Conservation (phyloP, 768 basidiomycete species). For the Mycena chlorophos region DNA sequence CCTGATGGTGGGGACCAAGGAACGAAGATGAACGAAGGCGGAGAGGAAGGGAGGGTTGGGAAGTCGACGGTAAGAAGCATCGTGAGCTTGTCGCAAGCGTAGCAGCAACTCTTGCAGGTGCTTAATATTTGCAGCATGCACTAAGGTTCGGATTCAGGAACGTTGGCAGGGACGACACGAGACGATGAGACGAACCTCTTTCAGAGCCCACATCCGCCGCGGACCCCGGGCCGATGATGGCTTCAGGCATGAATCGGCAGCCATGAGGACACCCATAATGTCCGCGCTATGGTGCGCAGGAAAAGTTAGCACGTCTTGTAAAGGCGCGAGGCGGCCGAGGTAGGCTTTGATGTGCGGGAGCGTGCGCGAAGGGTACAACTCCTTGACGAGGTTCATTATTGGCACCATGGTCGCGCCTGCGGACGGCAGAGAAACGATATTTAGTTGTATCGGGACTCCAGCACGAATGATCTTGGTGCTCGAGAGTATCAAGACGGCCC, state of each 20-base stretch:
- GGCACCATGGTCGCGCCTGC: neutral
- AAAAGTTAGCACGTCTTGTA: neutral
- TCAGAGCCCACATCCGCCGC: slow-evolving; percentile 2
- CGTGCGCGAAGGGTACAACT: neutral
- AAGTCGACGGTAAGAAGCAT: neutral
- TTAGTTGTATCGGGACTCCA: slow-evolving; percentile 6
- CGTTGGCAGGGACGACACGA: neutral
- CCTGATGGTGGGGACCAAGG: slow-evolving; percentile 11
- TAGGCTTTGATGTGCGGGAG: neutral
- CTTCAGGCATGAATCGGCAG: neutral
- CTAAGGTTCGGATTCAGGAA: neutral
- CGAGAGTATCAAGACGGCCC: slow-evolving; percentile 2
- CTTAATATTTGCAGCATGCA: slow-evolving; percentile 6
- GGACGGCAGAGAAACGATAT: slow-evolving; percentile 4
- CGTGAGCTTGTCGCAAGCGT: slow-evolving; percentile 8
- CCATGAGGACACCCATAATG: slow-evolving; percentile 7
- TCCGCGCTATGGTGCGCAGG: slow-evolving; percentile 2
- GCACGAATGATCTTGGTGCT: slow-evolving; percentile 10
- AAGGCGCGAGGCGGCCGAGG: neutral
- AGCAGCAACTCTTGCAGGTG: slow-evolving; percentile 5
- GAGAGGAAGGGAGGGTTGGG: neutral
- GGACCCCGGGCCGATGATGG: neutral
- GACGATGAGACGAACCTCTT: slow-evolving; percentile 1
- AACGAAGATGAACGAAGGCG: neutral
- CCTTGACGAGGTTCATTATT: slow-evolving; percentile 9